Evolutionary conservation across 1,139 yeast genomes (phyloP), one percentile per base, ranked within the genome.

Genomic region (Candida tropicalis): DNA sequence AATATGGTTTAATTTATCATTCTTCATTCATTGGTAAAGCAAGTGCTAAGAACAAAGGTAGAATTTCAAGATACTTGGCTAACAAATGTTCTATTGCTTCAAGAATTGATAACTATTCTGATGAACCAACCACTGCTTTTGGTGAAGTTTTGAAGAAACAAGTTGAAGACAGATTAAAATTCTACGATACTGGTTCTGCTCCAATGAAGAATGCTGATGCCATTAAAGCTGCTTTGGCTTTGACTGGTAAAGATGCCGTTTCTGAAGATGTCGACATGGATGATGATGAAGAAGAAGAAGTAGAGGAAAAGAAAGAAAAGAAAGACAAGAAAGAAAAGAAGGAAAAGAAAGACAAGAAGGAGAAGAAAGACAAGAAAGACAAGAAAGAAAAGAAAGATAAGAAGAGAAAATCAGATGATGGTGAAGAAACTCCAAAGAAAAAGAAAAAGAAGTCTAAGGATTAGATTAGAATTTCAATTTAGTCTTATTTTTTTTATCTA

Each of bases 71-170:
- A 76, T 91, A 91, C 74, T 79, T 93, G 69, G 99, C 99, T 52
- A 93, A 95, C 82, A 93, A 93, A 74, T 91, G 98, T 80, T 87
- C 99, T 35, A 93, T 93, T 73, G 99, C 99, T 52, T 89, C 97
- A 40, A 88, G 99, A 81, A 91, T 93, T 60, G 99, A 93, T 74
- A 90, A 90, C 76, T 93, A 88, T 71, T 82, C 90, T 46, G 95
- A 86, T 61, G 90, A 84, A 65, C 91, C 93, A 64, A 73, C 86
- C 38, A 85, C 85, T 53, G 89, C 82, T 46, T 95, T 93, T 62
- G 99, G 99, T 66, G 79, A 82, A 60, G 84, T 89, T 47, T 81
- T 95, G 68, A 90, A 89, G 79, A 81, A 87, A 69, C 99, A 93
- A 78, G 98, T 93, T 56, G 99, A 93, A 75, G 97, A 95, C 70